Percentiles rank a stretch among this genome's conserved stretches.
phyloP scores from a whole-genome alignment of 129 eudicot genomes.

The Tagetes patula region DNA sequence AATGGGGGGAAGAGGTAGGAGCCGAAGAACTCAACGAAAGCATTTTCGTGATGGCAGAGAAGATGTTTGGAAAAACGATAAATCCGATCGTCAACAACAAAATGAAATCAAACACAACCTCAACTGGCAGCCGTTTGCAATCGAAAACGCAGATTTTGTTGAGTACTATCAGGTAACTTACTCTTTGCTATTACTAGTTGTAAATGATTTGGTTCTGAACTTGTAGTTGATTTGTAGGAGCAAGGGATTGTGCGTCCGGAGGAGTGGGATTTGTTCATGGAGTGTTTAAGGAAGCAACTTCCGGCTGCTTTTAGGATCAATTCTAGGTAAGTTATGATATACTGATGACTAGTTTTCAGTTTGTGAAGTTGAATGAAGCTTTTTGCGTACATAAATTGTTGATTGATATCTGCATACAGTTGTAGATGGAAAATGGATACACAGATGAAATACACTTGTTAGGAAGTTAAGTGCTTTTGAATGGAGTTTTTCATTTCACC shows the following conservation, averaged over 20 bases:
- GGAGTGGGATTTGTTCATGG: conserved; percentile 84
- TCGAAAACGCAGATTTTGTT: conserved; percentile 67
- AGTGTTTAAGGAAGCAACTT: conserved; percentile 58
- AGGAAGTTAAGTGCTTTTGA: no score
- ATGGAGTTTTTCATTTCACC: no score
- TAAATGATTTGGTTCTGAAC: neutral
- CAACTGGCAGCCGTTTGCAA: conserved; percentile 74
- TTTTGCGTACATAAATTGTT: no score
- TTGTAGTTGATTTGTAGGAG: conserved; percentile 47
- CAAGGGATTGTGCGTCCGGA: conserved; percentile 79
- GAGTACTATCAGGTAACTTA: conserved; percentile 73
- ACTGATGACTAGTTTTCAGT: neutral
- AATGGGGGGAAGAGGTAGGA: conserved; percentile 93
- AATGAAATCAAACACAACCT: conserved; percentile 11
- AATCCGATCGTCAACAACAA: conserved; percentile 44
- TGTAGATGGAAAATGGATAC: no score
- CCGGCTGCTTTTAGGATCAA: conserved; percentile 98
- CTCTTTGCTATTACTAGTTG: neutral
- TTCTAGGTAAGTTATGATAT: conserved; percentile 48
- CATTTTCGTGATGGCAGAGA: conserved; percentile 84
- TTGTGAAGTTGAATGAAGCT: neutral
- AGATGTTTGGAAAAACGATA: conserved; percentile 77
- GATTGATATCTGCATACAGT: no score
- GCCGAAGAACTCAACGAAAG: conserved; percentile 89
- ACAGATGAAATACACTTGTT: no score